Evolutionary conservation across 768 basidiomycete species (phyloP).

Genomic region (Boletus rubroflammeus): DNA sequence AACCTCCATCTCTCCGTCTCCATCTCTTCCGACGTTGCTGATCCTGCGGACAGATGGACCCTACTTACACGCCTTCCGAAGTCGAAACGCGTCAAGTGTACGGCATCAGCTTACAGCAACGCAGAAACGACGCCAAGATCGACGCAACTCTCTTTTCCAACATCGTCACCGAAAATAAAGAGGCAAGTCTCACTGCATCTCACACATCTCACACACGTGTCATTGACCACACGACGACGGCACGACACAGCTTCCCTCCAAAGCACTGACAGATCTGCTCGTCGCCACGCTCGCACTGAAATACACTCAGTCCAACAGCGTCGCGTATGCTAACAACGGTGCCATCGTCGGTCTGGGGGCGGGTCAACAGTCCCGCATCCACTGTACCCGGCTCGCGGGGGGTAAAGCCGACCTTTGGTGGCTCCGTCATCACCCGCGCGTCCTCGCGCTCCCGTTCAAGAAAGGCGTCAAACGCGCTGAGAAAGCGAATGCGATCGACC

Average conservation of each 20-base stretch:
- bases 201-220: not conserved
- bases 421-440: conserved; percentile 94
- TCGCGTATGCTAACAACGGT: conserved; percentile 90
- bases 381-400: conserved; percentile 97
- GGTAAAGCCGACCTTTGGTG: conserved; percentile 99
- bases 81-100: conserved; percentile 95
- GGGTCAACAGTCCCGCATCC: conserved; percentile 97
- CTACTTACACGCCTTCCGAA: conserved; percentile 70
- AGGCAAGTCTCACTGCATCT: conserved; percentile 43
- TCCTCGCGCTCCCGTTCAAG: conserved; percentile 91
- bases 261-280: conserved; percentile 85
- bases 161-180: conserved; percentile 84
- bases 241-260: conserved; percentile 56
- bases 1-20: conserved; percentile 4
- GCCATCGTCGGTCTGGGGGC: conserved; percentile 95
- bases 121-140: conserved; percentile 87
- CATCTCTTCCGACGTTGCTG: not conserved
- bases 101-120: conserved; percentile 86
- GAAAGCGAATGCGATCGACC: conserved; percentile 96
- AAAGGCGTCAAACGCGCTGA: conserved; percentile 97
- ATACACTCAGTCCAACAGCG: conserved; percentile 99
- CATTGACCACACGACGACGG: not conserved
- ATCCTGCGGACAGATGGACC: conserved; percentile 68
- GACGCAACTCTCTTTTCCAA: conserved; percentile 77
- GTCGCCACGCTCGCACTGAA: conserved; percentile 96